Conservation (phyloP, 768 basidiomycete genomes). For the Crepidotus variabilis region DNA sequence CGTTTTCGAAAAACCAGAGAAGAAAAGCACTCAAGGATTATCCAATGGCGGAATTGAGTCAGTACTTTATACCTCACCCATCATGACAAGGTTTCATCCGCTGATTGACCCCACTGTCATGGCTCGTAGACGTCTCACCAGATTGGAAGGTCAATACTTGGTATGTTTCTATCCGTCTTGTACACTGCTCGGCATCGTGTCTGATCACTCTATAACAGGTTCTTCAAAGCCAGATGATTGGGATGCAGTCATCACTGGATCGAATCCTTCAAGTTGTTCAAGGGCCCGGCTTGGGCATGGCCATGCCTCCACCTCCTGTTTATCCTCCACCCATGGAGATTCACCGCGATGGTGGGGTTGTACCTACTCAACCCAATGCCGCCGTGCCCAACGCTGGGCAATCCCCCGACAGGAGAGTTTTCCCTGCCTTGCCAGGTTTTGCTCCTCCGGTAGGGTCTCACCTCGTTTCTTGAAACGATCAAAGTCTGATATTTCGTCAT, state of each 20-base stretch:
- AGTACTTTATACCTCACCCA: constrained; percentile 21
- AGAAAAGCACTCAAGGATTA: constrained; percentile 63
- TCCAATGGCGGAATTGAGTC: constrained; percentile 73
- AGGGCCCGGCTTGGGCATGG: constrained; percentile 26
- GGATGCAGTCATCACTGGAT: constrained; percentile 87
- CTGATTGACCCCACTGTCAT: constrained; percentile 15
- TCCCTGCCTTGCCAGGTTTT: constrained; percentile 89
- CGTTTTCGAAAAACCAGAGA: constrained; percentile 89
- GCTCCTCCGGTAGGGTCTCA: constrained; percentile 70
- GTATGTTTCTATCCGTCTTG: constrained; percentile 33
- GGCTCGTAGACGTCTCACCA: constrained; percentile 64
- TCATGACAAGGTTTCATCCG: constrained; percentile 2
- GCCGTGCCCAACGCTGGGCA: constrained; percentile 22
- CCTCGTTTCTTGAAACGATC: constrained; percentile 8
- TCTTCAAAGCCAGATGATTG: constrained; percentile 93
- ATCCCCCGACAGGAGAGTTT: constrained; percentile 37
- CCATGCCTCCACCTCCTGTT: constrained; percentile 33
- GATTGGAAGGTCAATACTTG: constrained; percentile 83
- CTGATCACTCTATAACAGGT: constrained; percentile 41
- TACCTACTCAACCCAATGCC: constrained; percentile 13
- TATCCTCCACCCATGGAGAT: constrained; percentile 29
- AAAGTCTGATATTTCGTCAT: constrained; percentile 10
- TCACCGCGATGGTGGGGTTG: constrained; percentile 28
- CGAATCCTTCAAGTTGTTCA: constrained; percentile 72
- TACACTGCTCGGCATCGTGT: neutral